A percentile compares a stretch with the other conserved stretches of the same genome.
Evolutionary conservation across 1,139 yeast species (phyloP).

Genomic region (Eremothecium gossypii): DNA sequence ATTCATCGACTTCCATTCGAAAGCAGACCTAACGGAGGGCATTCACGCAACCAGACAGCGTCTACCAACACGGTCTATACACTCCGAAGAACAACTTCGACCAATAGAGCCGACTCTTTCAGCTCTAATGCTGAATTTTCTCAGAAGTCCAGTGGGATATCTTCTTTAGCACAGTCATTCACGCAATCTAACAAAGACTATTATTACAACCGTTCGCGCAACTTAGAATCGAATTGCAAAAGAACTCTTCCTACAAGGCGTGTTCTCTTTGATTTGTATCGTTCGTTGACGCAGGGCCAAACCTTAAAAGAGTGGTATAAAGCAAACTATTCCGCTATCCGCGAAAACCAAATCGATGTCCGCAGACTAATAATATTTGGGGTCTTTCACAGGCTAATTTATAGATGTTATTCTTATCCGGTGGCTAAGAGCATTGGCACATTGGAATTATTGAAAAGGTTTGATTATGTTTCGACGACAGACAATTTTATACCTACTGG

Average conservation of each 20-base stretch:
- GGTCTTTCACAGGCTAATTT: constrained; percentile 66
- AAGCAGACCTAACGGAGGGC: constrained; percentile 6
- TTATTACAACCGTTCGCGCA: constrained; percentile 7
- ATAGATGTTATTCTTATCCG: constrained; percentile 74
- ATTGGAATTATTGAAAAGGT: constrained; percentile 5
- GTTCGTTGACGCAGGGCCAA: constrained; percentile 71
- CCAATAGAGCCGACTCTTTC: constrained; percentile 6
- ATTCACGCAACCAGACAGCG: constrained; percentile 3
- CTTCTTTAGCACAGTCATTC: constrained; percentile 6
- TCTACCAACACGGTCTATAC: constrained; percentile 6
- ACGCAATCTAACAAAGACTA: constrained; percentile 3
- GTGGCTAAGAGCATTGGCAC: constrained; percentile 33
- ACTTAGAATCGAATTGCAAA: background rate
- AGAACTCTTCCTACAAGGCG: constrained; percentile 49
- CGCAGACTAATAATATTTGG: constrained; percentile 85
- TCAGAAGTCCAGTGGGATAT: constrained; percentile 8
- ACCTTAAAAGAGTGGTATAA: constrained; percentile 75
- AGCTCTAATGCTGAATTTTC: constrained; percentile 3
- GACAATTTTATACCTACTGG: constrained; percentile 4
- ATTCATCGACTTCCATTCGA: constrained; percentile 26
- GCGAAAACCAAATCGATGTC: constrained; percentile 63
- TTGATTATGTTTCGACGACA: background rate
- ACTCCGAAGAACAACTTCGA: constrained; percentile 1
- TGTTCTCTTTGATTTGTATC: constrained; percentile 61
- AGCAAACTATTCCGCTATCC: constrained; percentile 49